Base-by-base conservation (phyloP, 192 early-diverging fungal genomes). In the Diversispora epigaea region DNA sequence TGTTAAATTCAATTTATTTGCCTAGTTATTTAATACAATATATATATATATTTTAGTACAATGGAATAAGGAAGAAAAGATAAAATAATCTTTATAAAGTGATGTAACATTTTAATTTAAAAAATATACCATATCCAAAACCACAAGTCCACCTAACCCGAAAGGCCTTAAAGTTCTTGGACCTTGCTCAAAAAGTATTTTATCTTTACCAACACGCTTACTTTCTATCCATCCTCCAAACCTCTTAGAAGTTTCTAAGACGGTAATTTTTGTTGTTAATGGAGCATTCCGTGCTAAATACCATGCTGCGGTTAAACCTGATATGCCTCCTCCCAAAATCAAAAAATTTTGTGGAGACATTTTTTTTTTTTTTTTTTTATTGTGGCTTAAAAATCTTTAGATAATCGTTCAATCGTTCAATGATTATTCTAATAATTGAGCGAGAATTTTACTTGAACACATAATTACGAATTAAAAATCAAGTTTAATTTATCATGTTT, bases 261-360 rank as follows among this genome's bases (percentile, higher is more conserved):
- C 76, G 6, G 85, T 86, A 22, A 99, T 86, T n/a, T 85, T 76
- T 9, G 84, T 82, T 55, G 75, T 75, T 22, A 77, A 8, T 3
- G 85, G 78, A 6, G 76, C 70, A 25, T 76, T 73, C 41, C 82
- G 82, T 7, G 92, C 79, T 17, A 94, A 80, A 81, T 91, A 92
- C 86, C 89, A 95, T 4, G 94, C 94, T 3, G 93, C 83, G 50
- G 91, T 89, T 17, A 98, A 89, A 14, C 95, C 95, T 21, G 91
- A 90, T 77, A 99, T 92, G 41, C 97, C 97, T 44, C 93, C 95
- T 45, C 96, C 96, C 6, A 98, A 81, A n/a, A 98, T 89, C 6
- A 88, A 86, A 76, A 94, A 52, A 56, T 71, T 47, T 56, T 71
- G 45, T 43, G 68, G 52, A 19, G 3, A 41, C 50, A 54, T 54